Evolutionary conservation across 306 rosid species (phyloP), one percentile per base, ranked within the genome.

Genomic region (Lotus japonicus): DNA sequence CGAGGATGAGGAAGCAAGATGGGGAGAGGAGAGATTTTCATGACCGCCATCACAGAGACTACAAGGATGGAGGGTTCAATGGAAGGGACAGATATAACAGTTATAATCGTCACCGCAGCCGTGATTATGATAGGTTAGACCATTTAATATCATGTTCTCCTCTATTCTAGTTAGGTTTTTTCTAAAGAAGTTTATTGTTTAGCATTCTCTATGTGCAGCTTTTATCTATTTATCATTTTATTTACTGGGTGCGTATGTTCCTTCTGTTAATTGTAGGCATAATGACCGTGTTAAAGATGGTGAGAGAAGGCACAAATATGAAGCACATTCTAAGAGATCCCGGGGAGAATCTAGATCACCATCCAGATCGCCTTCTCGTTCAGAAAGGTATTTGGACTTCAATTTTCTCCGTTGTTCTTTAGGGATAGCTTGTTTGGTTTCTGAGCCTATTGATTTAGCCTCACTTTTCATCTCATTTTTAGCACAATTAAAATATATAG

Each of bases 51-150:
- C 60, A 53, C 8, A 80, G 80, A 80, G 86, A 76, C 72, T 77
- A 66, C 44, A 86, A 65, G 81, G 79, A 78, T 68, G 83, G 83
- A 57, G 78, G 86, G 64, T 66, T 58, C 45, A 80, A 74, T 46
- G 85, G 96, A 78, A 81, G 86, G 61, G 78, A 72, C 33, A 77
- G 38, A 54, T 68, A 52, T 56, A 71, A 82, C 36, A 71, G 71
- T 26, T 73, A 77, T 70, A 70, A 67, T 56, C 81, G 76, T 35
- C 82, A 65, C 21, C 71, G 65, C 7, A 68, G 66, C 67, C 72
- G 74, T 63, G 85, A 80, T 65, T 68, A 71, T 58, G 84, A 84
- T 85, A 86, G 90, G 96, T 89, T 78, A 12, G 55, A 13, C 58
- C 11, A 55, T 57, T 82, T 31, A 21, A 11, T 43, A 33, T 58